Conservation (phyloP, 2,329 filamentous ascomycete species). For the Fusarium sp. region DNA sequence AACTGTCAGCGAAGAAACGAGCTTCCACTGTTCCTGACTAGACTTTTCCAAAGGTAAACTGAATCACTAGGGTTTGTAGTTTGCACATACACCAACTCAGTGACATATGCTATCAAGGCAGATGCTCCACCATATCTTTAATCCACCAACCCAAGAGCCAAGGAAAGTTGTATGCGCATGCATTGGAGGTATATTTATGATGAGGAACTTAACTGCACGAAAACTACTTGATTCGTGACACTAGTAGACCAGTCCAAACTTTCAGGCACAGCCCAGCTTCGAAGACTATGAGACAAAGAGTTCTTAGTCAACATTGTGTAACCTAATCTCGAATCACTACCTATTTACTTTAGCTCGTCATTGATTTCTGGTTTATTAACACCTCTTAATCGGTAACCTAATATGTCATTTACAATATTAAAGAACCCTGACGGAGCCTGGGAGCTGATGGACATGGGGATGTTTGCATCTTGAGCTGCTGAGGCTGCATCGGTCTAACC, state of each 20-base stretch:
- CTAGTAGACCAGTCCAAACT: not conserved
- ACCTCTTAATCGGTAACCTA: not conserved
- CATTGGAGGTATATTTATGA: not conserved
- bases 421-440: not conserved
- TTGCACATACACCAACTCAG: not conserved
- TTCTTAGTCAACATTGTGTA: not conserved
- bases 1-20: not conserved
- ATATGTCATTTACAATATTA: not conserved
- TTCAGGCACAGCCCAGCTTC: not conserved
- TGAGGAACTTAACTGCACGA: not conserved
- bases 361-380: not conserved
- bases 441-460: not conserved
- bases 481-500: not conserved
- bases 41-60: not conserved
- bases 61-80: not conserved
- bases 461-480: not conserved
- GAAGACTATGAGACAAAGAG: not conserved
- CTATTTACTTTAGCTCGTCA: not conserved
- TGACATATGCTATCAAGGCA: not conserved
- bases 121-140: not conserved
- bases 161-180: too few relatives aligned
- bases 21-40: constrained; percentile 4
- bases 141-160: too few relatives aligned
- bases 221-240: not conserved
- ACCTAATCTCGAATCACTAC: not conserved